These are phyloP conservation scores for Curvularia verruculosa DNA, from an alignment of 2,329 filamentous ascomycete species.

Conservation along the genomic window DNA sequence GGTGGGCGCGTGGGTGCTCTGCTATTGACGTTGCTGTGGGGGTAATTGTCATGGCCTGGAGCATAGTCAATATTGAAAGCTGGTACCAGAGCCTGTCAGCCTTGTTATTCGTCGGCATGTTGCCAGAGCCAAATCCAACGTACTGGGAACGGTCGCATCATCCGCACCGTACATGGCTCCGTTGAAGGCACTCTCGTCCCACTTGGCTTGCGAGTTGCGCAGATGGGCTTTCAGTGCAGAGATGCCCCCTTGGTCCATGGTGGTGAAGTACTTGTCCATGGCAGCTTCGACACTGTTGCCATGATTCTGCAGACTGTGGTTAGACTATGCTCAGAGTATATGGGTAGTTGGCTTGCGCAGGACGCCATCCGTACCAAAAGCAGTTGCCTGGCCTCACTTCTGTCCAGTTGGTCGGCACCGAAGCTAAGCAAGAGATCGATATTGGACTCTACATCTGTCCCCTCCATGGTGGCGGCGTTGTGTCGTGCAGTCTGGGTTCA, in stretches of 20 bases:
- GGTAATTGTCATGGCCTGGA: constrained; percentile 38
- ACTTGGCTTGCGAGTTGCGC: constrained; percentile 31
- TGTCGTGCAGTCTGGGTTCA: not conserved
- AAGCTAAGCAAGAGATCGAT: constrained; percentile 19
- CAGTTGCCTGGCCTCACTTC: constrained; percentile 26
- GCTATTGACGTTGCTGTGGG: constrained; percentile 41
- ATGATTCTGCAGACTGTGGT: constrained; percentile 25
- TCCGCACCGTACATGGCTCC: constrained; percentile 42
- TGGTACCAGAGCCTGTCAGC: constrained; percentile 27
- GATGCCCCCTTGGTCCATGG: constrained; percentile 16
- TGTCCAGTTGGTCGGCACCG: constrained; percentile 20
- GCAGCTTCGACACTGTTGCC: constrained; percentile 34
- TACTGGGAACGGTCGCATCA: constrained; percentile 36
- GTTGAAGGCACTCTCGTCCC: constrained; percentile 41
- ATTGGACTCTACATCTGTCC: constrained; percentile 14
- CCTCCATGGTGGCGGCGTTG: constrained; percentile 15
- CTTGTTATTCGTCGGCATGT: constrained; percentile 6
- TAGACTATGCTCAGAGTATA: constrained; percentile 2
- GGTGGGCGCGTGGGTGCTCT: constrained; percentile 46
- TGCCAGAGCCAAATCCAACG: constrained; percentile 19
- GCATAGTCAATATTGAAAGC: constrained; percentile 47
- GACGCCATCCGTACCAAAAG: constrained; percentile 18
- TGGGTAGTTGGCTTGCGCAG: constrained; percentile 4
- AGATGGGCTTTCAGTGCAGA: constrained; percentile 27
- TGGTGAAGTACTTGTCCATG: constrained; percentile 31